Percentiles rank a stretch among this genome's conserved stretches.
Evolutionary conservation across 768 basidiomycete genomes (phyloP).

Genomic region (Arthromyces matolae): DNA sequence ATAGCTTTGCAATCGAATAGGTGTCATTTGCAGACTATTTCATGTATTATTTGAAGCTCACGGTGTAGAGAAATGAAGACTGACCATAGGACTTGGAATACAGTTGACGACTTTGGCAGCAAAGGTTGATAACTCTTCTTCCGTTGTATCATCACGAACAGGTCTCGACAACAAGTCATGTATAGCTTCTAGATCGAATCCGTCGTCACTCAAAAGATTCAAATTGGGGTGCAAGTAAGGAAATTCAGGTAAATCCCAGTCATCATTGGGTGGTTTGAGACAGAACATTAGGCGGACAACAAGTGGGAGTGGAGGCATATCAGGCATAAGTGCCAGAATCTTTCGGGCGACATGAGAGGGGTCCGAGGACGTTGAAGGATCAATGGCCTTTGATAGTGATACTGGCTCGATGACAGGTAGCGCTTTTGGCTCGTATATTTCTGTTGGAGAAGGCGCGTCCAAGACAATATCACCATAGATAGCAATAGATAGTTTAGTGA

Average conservation of each 20-base stretch:
- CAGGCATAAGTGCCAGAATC: constrained; percentile 57
- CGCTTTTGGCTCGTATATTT: constrained; percentile 39
- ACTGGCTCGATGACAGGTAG: constrained; percentile 32
- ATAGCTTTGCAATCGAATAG: constrained; percentile 56
- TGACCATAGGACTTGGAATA: constrained; percentile 52
- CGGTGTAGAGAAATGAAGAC: not conserved
- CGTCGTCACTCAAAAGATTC: constrained; percentile 39
- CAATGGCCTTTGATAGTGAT: constrained; percentile 49
- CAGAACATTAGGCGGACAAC: constrained; percentile 75
- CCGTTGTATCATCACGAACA: constrained; percentile 50
- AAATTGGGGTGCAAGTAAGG: constrained; percentile 68
- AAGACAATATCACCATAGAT: constrained; percentile 54
- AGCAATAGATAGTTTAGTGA: constrained; percentile 62
- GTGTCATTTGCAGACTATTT: too few species aligned
- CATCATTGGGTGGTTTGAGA: constrained; percentile 72
- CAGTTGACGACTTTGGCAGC: constrained; percentile 52
- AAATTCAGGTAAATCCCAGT: constrained; percentile 74
- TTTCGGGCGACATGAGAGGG: constrained; percentile 61
- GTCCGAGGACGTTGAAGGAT: constrained; percentile 57
- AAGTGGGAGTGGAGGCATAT: constrained; percentile 59
- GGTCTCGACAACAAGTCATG: constrained; percentile 53
- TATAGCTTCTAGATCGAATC: constrained; percentile 57
- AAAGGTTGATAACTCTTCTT: constrained; percentile 51
- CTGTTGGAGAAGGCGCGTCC: constrained; percentile 34
- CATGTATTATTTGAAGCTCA: too few species aligned